phyloP scores from a whole-genome alignment of 1,139 yeast genomes.

The Suhomyces kunorum region DNA sequence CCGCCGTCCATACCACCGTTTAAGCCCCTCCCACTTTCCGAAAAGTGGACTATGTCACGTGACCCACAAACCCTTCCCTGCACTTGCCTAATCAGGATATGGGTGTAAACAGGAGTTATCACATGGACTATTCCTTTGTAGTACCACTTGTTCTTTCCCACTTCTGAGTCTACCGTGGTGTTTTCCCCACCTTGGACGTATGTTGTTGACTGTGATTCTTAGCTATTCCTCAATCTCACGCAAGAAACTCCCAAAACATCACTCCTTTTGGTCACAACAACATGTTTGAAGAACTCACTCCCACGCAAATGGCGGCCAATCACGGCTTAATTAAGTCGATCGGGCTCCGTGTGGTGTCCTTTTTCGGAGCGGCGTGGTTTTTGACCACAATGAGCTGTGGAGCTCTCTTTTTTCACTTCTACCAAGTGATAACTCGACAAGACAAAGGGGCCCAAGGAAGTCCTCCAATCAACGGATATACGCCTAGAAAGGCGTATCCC shows the following conservation, averaged over 20 bases:
- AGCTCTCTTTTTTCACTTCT: constrained; percentile 31
- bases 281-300: constrained; percentile 25
- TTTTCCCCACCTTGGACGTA: neutral
- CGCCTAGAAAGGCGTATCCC: constrained; percentile 34
- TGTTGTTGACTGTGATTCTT: neutral
- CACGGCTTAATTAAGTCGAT: constrained; percentile 23
- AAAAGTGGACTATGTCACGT: too few species aligned
- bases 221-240: too few species aligned
- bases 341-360: constrained; percentile 28
- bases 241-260: too few species aligned
- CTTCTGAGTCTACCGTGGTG: too few species aligned
- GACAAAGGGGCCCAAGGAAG: constrained; percentile 19
- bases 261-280: too few species aligned
- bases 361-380: constrained; percentile 32
- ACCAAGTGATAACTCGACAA: constrained; percentile 27
- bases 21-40: too few species aligned
- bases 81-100: too few species aligned
- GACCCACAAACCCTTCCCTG: too few species aligned
- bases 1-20: too few species aligned
- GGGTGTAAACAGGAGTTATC: too few species aligned
- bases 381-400: constrained; percentile 26
- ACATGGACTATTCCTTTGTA: too few species aligned
- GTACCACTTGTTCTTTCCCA: too few species aligned
- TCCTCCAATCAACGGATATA: constrained; percentile 24
- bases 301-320: constrained; percentile 20